Conservation (phyloP, 2,329 filamentous ascomycete genomes). For the Sporothrix schenckii region DNA sequence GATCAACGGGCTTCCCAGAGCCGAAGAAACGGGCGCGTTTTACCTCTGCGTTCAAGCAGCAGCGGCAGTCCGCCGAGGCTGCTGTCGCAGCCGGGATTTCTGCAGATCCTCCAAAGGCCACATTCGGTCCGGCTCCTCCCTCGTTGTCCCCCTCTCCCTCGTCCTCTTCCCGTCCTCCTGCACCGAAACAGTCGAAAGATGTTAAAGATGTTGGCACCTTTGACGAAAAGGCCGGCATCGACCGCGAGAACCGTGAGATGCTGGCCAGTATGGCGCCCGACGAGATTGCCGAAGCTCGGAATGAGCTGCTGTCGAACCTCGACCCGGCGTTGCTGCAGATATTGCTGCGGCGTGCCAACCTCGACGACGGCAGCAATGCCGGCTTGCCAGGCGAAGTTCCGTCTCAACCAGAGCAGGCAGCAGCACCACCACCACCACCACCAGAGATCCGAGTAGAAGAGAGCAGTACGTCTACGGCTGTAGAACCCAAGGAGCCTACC, state of each 20-base stretch:
- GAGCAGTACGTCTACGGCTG: neutral
- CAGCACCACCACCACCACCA: slow-evolving; percentile 26
- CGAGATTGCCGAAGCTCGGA: slow-evolving; percentile 78
- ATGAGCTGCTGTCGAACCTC: slow-evolving; percentile 77
- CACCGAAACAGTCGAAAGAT: neutral
- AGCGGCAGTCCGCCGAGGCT: slow-evolving; percentile 47
- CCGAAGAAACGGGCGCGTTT: slow-evolving; percentile 74
- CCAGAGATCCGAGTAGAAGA: slow-evolving; percentile 28
- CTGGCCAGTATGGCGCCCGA: slow-evolving; percentile 76
- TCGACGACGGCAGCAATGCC: slow-evolving; percentile 62
- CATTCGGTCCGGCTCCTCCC: slow-evolving; percentile 8
- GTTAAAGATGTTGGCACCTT: slow-evolving; percentile 31
- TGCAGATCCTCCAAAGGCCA: slow-evolving; percentile 8
- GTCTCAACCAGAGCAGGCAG: slow-evolving; percentile 2
- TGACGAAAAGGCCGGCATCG: slow-evolving; percentile 72
- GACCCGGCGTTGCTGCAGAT: slow-evolving; percentile 75
- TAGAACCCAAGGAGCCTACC: slow-evolving; percentile 29
- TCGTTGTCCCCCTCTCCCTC: neutral
- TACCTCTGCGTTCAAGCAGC: slow-evolving; percentile 76
- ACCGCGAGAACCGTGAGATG: slow-evolving; percentile 75
- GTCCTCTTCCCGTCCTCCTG: neutral
- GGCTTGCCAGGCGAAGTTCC: slow-evolving; percentile 39
- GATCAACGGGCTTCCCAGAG: slow-evolving; percentile 76
- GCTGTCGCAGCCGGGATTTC: slow-evolving; percentile 1
- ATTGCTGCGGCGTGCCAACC: slow-evolving; percentile 73